Percentiles rank a stretch among this genome's conserved stretches.
phyloP scores from a whole-genome alignment of 1,284 basidiomycete genomes.

The Puccinia coronata region DNA sequence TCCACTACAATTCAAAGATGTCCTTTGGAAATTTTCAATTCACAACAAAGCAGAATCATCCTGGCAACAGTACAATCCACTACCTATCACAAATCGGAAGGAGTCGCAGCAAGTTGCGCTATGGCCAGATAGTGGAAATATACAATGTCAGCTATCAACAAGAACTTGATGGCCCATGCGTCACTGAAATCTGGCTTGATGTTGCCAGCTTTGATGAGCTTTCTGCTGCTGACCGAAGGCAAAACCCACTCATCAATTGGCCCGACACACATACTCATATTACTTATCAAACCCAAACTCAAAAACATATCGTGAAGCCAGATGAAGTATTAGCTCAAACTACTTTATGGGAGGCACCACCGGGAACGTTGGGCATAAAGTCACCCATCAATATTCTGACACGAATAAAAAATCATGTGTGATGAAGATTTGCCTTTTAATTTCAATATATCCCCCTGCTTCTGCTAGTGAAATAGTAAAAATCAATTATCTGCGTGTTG shows the following conservation, averaged over 20 bases:
- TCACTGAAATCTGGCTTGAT: not conserved
- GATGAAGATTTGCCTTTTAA: too few species aligned
- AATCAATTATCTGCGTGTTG: too few species aligned
- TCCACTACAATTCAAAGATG: not conserved
- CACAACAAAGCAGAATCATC: not conserved
- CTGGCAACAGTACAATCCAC: conserved; percentile 13
- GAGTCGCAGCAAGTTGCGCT: not conserved
- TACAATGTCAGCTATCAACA: not conserved
- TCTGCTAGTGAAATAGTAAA: too few species aligned
- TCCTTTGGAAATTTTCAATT: not conserved
- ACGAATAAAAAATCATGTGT: not conserved
- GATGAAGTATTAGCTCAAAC: not conserved
- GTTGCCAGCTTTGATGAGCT: conserved; percentile 8
- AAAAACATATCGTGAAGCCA: conserved; percentile 5
- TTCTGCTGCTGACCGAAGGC: not conserved
- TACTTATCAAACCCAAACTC: not conserved
- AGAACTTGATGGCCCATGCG: not conserved
- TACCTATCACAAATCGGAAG: not conserved
- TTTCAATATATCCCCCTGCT: too few species aligned
- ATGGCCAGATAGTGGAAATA: conserved; percentile 12
- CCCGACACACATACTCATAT: not conserved
- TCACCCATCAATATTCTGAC: conserved; percentile 1
- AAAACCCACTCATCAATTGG: not conserved
- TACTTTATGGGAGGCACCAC: not conserved
- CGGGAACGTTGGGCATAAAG: not conserved